Evolutionary conservation across 75 land plant genomes (phyloP).

Genomic region (Cupressus sempervirens): DNA sequence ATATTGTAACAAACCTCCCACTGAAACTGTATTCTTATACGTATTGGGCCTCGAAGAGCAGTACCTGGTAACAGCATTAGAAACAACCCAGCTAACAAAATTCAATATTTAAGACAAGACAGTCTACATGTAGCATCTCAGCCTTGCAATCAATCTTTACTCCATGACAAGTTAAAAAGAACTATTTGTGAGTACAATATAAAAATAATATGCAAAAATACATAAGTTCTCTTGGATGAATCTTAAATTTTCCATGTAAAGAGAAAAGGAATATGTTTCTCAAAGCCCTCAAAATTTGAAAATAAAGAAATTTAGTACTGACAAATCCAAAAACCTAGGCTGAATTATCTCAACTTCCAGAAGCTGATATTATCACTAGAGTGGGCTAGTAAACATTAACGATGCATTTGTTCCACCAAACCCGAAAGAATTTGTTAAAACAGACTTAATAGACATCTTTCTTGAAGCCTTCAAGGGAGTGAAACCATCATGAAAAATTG

Average conservation of each 20-base stretch:
- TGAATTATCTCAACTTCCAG: not conserved
- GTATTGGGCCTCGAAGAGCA: too few species aligned
- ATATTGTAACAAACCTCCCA: too few species aligned
- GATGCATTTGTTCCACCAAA: constrained; percentile 99
- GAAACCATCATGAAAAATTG: constrained; percentile 56
- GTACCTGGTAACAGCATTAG: not conserved
- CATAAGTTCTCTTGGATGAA: not conserved
- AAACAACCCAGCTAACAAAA: not conserved
- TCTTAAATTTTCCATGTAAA: not conserved
- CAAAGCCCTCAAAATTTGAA: not conserved
- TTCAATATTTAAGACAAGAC: not conserved
- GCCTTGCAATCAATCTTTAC: not conserved
- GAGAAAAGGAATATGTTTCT: not conserved
- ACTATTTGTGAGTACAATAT: not conserved
- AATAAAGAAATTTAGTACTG: not conserved
- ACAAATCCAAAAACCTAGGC: not conserved
- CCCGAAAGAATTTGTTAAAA: constrained; percentile 91
- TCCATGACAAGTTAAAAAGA: not conserved
- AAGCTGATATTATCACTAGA: constrained; percentile 1
- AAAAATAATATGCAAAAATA: not conserved
- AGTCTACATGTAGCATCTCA: not conserved
- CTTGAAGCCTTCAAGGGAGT: constrained; percentile 58
- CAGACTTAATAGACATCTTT: constrained; percentile 61
- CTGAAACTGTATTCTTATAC: too few species aligned
- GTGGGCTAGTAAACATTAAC: constrained; percentile 51